Evolutionary conservation across 208 protist genomes (phyloP), one percentile per base, ranked within the genome.

Genomic region (Acanthamoeba comandoni): DNA sequence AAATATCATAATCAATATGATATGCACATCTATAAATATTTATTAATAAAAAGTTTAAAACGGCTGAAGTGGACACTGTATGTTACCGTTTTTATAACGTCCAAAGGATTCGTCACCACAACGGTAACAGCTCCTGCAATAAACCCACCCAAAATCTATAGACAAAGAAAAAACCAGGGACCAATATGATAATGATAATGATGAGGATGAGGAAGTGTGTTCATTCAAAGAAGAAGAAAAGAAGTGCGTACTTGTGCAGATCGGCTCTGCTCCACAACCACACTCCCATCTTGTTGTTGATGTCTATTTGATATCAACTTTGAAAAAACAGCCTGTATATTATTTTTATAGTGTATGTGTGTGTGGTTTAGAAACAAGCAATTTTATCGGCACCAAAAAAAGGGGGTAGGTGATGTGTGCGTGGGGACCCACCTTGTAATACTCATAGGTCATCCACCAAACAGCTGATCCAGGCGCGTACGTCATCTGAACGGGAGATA

Each of bases 71-170:
- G n/a, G n/a, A n/a, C n/a, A n/a, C n/a, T n/a, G n/a, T 11, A 65
- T 24, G 62, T 24, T 70, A 70, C 62, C 62, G 62, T 70, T 35
- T 70, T 70, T 7, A 70, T 35, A 12, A 70, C n/a, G 62, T 70
- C 62, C 7, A 70, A 35, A 9, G 62, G 62, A 35, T 70, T 70
- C 19, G 62, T 70, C 29, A 70, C 62, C 4, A 70, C 4, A 7
- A 70, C 62, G 12, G 62, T 70, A 24, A 12, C 17, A 9, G 62
- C 62, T 2, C 62, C 62, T 9, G 62, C 62, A 24, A 70, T 35
- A 1, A 70, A 35, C 2, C 62, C 62, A 48, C 62, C 62, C 62
- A 70, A 70, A 29, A 70, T 29, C 62, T 70, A 35, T 13, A 13
- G 8, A 67, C 8, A 13, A 19, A 13, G 8, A 19, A n/a, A 19